Conservation (phyloP, 441 rosid genomes). For the Adansonia madagascariensis region DNA sequence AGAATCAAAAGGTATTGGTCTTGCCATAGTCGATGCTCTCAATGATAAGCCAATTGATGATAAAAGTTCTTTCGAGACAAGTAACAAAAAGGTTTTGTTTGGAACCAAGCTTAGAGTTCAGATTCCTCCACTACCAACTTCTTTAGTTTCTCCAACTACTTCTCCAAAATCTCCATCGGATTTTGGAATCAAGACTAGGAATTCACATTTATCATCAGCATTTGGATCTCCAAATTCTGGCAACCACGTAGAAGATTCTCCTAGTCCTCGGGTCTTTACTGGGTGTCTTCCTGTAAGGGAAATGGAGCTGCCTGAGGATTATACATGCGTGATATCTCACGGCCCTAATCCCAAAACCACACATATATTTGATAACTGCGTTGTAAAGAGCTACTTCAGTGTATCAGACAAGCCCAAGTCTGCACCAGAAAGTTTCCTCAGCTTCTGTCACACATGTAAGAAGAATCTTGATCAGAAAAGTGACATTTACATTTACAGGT, state of each 20-base stretch:
- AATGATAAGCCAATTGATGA: conserved; percentile 25
- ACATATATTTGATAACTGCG: conserved; percentile 75
- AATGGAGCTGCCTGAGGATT: conserved; percentile 82
- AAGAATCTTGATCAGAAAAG: conserved; percentile 64
- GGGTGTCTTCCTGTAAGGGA: conserved; percentile 47
- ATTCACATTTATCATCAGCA: conserved; percentile 31
- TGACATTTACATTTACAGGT: conserved; percentile 87
- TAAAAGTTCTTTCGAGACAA: conserved; percentile 29
- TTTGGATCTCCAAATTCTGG: conserved; percentile 36
- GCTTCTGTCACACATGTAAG: conserved; percentile 72
- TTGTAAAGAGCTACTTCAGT: conserved; percentile 50
- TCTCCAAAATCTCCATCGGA: conserved; percentile 47
- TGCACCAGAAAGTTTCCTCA: conserved; percentile 47
- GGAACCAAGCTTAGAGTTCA: conserved; percentile 62
- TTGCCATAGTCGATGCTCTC: conserved; percentile 57
- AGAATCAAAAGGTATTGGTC: conserved; percentile 59
- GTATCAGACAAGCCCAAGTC: conserved; percentile 35
- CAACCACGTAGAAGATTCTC: conserved; percentile 35
- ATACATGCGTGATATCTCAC: conserved; percentile 75
- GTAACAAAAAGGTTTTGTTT: conserved; percentile 54
- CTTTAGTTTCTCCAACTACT: conserved; percentile 30
- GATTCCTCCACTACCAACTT: conserved; percentile 45
- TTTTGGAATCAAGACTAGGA: conserved; percentile 57
- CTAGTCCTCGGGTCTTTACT: conserved; percentile 28
- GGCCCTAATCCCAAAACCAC: conserved; percentile 84